phyloP scores from a whole-genome alignment of 331 rosid genomes.

The Stylosanthes scabra region DNA sequence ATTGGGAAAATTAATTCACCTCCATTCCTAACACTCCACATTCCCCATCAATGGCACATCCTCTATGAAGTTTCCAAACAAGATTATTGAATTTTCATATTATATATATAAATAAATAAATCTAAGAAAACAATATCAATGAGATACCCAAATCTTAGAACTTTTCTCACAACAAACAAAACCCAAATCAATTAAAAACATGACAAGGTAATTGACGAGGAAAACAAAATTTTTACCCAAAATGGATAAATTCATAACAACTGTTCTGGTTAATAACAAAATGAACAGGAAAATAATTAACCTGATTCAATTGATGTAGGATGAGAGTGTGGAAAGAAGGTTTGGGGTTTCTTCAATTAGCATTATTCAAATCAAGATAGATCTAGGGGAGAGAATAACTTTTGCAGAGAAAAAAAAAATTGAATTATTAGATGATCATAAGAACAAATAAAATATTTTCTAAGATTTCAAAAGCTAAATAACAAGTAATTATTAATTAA shows the following conservation, averaged over 20 bases:
- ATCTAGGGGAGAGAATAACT: neutral
- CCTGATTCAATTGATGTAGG: constrained; percentile 56
- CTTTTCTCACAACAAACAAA: neutral
- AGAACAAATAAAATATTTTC: too few relatives aligned
- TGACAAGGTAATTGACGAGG: neutral
- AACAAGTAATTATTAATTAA: neutral
- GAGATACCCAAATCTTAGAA: neutral
- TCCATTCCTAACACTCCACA: too few relatives aligned
- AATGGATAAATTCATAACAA: neutral
- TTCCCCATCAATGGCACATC: too few relatives aligned
- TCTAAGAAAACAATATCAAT: neutral
- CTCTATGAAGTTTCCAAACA: neutral
- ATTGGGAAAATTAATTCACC: neutral
- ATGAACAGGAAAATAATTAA: constrained; percentile 17
- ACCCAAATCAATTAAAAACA: neutral
- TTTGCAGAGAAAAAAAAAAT: neutral
- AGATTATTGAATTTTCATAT: neutral
- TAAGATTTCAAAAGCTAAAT: too few relatives aligned
- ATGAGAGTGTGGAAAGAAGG: constrained; percentile 44
- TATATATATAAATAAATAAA: neutral
- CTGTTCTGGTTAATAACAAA: neutral
- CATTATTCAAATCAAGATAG: constrained; percentile 34
- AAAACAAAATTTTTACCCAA: neutral
- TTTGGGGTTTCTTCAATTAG: constrained; percentile 40
- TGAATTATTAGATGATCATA: neutral